Conservation (phyloP, 805 yeast species). For the Candida patagonica region DNA sequence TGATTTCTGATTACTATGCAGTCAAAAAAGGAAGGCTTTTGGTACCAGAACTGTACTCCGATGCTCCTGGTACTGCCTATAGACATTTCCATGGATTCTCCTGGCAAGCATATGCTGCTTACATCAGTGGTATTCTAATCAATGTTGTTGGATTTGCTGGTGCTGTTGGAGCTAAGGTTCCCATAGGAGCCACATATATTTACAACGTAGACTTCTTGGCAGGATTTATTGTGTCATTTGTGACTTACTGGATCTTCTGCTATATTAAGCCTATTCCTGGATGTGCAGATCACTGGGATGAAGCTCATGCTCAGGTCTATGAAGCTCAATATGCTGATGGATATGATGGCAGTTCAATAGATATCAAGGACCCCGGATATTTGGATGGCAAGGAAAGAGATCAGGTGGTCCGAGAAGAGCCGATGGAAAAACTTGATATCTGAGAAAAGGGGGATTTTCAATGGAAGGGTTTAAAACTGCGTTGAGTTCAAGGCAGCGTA, state of each 20-base stretch:
- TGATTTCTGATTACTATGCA: conserved; percentile 51
- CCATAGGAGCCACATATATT: conserved; percentile 66
- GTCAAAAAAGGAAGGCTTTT: conserved; percentile 65
- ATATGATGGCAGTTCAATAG: background rate
- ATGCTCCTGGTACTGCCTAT: conserved; percentile 39
- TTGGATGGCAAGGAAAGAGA: background rate
- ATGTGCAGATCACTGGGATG: conserved; percentile 10
- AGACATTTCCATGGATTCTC: conserved; percentile 61
- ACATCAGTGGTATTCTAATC: conserved; percentile 70
- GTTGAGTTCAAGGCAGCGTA: too few relatives aligned
- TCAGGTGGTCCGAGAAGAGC: background rate
- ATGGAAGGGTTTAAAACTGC: too few relatives aligned
- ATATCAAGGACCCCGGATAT: background rate
- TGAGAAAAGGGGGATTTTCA: too few relatives aligned
- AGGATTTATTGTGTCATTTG: conserved; percentile 56
- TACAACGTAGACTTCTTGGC: conserved; percentile 68
- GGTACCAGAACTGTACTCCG: conserved; percentile 55
- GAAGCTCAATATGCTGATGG: conserved; percentile 5
- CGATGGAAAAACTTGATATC: background rate
- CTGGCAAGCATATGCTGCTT: conserved; percentile 80
- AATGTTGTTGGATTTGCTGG: conserved; percentile 82
- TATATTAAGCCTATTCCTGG: conserved; percentile 14
- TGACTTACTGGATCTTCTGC: conserved; percentile 46
- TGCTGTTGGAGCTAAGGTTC: conserved; percentile 68
- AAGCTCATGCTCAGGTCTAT: conserved; percentile 8